Base-by-base conservation (phyloP, 176 grass and related monocot species). In the Aegilops umbellulata region DNA sequence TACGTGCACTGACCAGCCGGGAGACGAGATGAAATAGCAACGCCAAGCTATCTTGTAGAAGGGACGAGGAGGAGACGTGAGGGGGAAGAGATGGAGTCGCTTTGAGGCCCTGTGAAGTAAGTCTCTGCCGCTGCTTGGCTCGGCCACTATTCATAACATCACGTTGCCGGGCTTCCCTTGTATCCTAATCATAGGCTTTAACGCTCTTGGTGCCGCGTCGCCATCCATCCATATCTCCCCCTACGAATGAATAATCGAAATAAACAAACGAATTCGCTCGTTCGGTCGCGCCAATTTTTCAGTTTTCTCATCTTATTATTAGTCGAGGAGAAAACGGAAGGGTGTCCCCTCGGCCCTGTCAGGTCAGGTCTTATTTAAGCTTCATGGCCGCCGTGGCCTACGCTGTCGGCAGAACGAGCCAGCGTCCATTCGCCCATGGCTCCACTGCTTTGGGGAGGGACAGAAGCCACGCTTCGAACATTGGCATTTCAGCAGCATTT, bases 161-260 rank as follows among this genome's bases (percentile, higher is more conserved):
- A 82, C 82, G 84, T 76, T 82, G 38, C 30, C 27, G 69, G 44
- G 65, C 60, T 78, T 69, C 70, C 83, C 83, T 80, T 73, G 65
- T 61, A 85, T 80, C 44, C 82, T 76, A 94, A 94, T 92, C 84
- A 73, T 82, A 29, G 75, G 80, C 83, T 85, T 85, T 79, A 94
- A 88, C 86, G 84, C 61, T 92, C 69, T 80, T 92, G 93, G 91
- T 97, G 42, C 75, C 71, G 42, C 88, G 91, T 95, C 95, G 76
- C 91, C 83, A 39, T 97, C 95, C 89, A 88, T 76, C 94, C 76
- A 87, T 85, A 75, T 84, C 80, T 58, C 83, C 72, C 75, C 55
- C 55, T 53, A 67, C 49, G 68, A 80, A 87, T 87, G 84, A 91
- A 91, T 46, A 13, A 46, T 42, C 1, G 14, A 4, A 46, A 46